Conservation (phyloP, 2,329 filamentous ascomycete genomes). For the Calonectria hawksworthii region DNA sequence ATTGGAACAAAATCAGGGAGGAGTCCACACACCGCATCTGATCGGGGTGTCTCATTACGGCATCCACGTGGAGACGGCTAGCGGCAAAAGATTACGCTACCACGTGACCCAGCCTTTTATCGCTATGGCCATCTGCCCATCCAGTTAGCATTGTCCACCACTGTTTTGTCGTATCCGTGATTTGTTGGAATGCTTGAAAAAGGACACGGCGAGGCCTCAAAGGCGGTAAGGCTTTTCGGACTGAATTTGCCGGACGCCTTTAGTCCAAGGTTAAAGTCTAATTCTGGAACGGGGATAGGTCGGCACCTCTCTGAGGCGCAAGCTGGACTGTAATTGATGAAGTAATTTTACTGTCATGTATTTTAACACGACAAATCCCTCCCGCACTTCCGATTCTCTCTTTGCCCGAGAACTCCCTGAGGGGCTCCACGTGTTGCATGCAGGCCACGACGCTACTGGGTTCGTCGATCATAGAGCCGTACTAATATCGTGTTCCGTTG, state of each 20-base stretch:
- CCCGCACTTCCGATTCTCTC: neutral
- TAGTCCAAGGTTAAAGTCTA: neutral
- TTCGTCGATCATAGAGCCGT: neutral
- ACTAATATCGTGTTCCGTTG: neutral
- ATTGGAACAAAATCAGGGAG: neutral
- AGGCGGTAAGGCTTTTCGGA: neutral
- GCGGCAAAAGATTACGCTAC: neutral
- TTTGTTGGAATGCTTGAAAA: neutral
- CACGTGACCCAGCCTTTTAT: neutral
- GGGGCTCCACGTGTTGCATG: neutral
- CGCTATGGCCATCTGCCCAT: neutral
- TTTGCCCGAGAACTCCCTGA: too few species aligned
- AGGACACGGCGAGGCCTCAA: neutral
- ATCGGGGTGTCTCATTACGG: neutral
- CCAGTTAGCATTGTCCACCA: neutral
- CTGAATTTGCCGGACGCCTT: neutral
- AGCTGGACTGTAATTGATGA: neutral
- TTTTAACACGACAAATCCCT: neutral
- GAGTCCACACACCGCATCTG: neutral
- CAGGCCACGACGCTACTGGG: neutral
- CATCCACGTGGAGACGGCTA: slow-evolving; percentile 10
- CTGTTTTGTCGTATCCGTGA: neutral
- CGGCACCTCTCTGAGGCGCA: neutral
- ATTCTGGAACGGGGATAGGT: neutral
- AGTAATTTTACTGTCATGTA: neutral